Evolutionary conservation across 768 basidiomycete genomes (phyloP).

Genomic region (Lepiota venenata): DNA sequence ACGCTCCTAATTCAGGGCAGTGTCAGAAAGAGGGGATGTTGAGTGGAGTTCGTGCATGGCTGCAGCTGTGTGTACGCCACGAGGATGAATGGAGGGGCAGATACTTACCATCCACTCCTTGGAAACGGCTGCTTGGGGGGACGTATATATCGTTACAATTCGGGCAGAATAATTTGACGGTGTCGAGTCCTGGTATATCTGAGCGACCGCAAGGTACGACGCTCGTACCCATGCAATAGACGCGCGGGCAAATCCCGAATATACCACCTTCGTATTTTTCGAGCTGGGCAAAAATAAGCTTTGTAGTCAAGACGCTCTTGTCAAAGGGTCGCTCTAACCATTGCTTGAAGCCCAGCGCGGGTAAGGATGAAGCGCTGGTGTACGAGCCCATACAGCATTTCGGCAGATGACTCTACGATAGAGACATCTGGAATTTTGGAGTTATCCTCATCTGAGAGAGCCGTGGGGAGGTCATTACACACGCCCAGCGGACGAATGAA

Average conservation of each 20-base stretch:
- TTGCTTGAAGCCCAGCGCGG: conserved; percentile 87
- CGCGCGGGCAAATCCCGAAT: conserved; percentile 94
- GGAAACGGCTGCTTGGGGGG: conserved; percentile 93
- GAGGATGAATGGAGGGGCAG: background rate
- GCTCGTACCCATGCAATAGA: conserved; percentile 85
- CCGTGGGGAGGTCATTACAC: conserved; percentile 21
- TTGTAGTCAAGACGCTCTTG: conserved; percentile 12
- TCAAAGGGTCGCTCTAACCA: conserved; percentile 54
- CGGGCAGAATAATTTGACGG: conserved; percentile 96
- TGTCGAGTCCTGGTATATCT: conserved; percentile 94
- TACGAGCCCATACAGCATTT: conserved; percentile 95
- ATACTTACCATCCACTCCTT: conserved; percentile 87
- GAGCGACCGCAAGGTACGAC: conserved; percentile 95
- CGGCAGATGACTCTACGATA: conserved; percentile 96
- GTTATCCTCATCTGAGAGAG: conserved; percentile 76
- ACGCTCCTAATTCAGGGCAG: conserved; percentile 64
- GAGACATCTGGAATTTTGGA: conserved; percentile 97
- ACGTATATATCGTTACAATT: conserved; percentile 97
- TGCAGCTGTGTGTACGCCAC: background rate
- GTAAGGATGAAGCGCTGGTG: conserved; percentile 98
- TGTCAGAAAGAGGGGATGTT: background rate
- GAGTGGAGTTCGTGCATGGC: background rate
- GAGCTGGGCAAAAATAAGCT: conserved; percentile 48
- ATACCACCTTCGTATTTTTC: conserved; percentile 93
- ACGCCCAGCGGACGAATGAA: background rate